Percentiles rank a stretch among this genome's conserved stretches.
These are phyloP conservation scores for Botrytis sinoallii DNA, from an alignment of 2,329 filamentous ascomycete genomes.

Conservation along the genomic window DNA sequence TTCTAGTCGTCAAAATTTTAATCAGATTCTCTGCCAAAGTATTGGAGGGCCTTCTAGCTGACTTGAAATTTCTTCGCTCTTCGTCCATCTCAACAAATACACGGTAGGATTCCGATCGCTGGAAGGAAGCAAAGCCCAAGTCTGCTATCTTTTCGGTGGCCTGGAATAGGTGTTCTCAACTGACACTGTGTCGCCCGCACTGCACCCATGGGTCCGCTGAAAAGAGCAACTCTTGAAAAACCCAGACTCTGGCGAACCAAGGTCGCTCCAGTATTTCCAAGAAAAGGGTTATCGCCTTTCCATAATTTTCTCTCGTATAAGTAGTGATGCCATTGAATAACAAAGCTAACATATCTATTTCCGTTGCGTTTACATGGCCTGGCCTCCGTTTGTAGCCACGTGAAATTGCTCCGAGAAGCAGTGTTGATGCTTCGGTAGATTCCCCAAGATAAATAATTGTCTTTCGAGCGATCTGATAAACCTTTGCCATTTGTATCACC, in stretches of 20 bases:
- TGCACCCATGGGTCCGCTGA: background rate
- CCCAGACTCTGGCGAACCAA: background rate
- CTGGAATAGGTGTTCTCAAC: background rate
- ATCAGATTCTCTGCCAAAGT: too few relatives aligned
- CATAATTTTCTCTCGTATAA: background rate
- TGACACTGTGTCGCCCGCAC: background rate
- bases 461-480: background rate
- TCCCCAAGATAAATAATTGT: background rate
- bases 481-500: background rate
- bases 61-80: too few relatives aligned
- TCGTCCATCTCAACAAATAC: background rate
- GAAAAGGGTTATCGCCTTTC: background rate
- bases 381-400: accelerated
- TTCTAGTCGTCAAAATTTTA: background rate
- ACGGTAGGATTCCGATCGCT: accelerated
- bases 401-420: background rate
- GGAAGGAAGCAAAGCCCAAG: too few relatives aligned
- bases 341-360: too few relatives aligned
- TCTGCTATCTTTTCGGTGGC: accelerated
- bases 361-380: too few relatives aligned
- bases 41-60: background rate
- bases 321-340: background rate
- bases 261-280: background rate
- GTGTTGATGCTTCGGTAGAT: background rate
- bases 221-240: background rate